Base-by-base conservation (phyloP, 306 rosid genomes). In the Oemleria cerasiformis region DNA sequence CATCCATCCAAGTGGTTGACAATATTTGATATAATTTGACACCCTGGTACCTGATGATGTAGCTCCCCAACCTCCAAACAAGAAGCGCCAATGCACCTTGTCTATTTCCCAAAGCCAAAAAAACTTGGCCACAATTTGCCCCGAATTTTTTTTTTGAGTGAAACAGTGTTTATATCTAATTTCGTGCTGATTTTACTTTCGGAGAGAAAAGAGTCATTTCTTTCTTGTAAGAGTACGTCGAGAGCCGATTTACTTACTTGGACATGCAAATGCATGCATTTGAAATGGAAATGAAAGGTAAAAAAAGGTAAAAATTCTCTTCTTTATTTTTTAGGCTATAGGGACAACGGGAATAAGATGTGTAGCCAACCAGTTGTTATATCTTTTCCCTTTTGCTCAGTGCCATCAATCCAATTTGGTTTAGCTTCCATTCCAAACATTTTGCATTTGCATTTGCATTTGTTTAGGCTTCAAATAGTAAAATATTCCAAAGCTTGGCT, bases 1-100 rank as follows among this genome's bases (percentile, higher is more conserved):
- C 11, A 39, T 38, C 51, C 51, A 53, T 45, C 7, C 41, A 57
- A 71, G 30, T 50, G 56, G 6, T 14, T 20, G 13, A 12, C 55
- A 39, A n/a, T n/a, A n/a, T n/a, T n/a, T n/a, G n/a, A n/a, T n/a
- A n/a, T n/a, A n/a, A n/a, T 14, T 14, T n/a, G 58, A 58, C 78
- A 47, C 13, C 36, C 67, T 51, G 78, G 78, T 23, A 3, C 54
- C 6, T 53, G 61, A 79, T 79, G 75, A 79, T 73, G 71, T 1
- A 50, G 74, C 16, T n/a, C 34, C 67, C 68, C 67, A 73, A 43
- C 62, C 54, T 15, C 71, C 57, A 44, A 68, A 50, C 82, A 73
- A 16, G 40, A 40, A 69, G 73, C 5, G 40, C 40, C 54, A 54
- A 5, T 8, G 63, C 61, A 39, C 9, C 21, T 54, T 69, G 63